Base-by-base conservation (phyloP, 73 alveolate species). In the Paramecium octaurelia region DNA sequence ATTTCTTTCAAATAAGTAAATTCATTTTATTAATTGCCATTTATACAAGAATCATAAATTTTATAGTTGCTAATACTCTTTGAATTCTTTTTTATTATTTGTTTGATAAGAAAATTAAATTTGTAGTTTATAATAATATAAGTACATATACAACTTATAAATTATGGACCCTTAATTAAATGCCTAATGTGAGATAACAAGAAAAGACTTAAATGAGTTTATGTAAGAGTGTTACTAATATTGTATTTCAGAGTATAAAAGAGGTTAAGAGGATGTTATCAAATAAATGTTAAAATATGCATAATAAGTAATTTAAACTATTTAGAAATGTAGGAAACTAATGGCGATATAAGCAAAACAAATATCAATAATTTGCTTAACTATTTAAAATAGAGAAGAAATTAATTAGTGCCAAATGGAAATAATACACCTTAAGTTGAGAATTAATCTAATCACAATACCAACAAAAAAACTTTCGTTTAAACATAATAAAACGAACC, bases 141-240 rank as follows among this genome's bases (percentile, higher is more conserved):
- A 54, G 69, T 54, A n/a, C 11, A 18, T 54, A n/a, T 54, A 54
- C 69, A 18, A 2, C 69, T 18, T 54, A 54, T 54, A 54, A 54
- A 54, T 23, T 64, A 64, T 64, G 84, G 84, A 64, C 84, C 84
- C 84, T 20, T 34, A 64, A 64, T 64, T 64, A 34, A 64, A 34
- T 64, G 84, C 84, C 7, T 31, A 31, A 9, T 64, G 7, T 64
- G 84, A 64, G 12, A 64, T 27, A 12, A 31, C 84, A 12, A 64
- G 46, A 34, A 64, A 64, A 64, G 84, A 64, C 12, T 64, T 64
- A 64, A 0, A 64, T 23, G 84, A 64, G 21, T 64, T 64, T 31
- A 64, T 64, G 84, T 64, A 64, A 34, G 84, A 64, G 46, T 64
- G 84, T 27, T 27, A 24, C 42, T 64, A 10, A 64, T 64, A 64